These are phyloP conservation scores for Phytophthora melonis DNA, from an alignment of 352 stramenopile genomes.

Conservation along the genomic window DNA sequence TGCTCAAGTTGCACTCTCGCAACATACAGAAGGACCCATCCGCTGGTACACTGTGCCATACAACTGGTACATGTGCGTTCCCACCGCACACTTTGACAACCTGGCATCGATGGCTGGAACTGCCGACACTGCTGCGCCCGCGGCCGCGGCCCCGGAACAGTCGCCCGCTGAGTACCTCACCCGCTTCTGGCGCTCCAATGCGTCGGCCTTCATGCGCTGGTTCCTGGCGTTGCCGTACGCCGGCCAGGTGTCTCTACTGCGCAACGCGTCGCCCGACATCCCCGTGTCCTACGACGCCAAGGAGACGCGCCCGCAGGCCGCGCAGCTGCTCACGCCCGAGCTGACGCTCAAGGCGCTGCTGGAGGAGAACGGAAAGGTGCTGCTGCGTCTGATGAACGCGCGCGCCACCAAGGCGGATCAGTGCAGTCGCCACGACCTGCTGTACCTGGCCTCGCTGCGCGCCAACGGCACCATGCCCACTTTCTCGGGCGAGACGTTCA, in stretches of 20 bases:
- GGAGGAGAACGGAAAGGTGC: slow-evolving; percentile 82
- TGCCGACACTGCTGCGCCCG: neutral
- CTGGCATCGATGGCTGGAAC: slow-evolving; percentile 42
- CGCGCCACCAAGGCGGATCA: slow-evolving; percentile 73
- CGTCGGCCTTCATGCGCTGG: slow-evolving; percentile 86
- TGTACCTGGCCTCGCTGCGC: slow-evolving; percentile 75
- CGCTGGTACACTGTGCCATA: neutral
- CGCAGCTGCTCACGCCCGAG: slow-evolving; percentile 79
- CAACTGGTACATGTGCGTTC: neutral
- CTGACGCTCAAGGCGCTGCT: slow-evolving; percentile 77
- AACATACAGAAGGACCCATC: no score
- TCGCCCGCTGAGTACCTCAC: slow-evolving; percentile 63
- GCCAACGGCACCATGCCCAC: slow-evolving; percentile 77
- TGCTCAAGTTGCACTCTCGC: no score
- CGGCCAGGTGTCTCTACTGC: slow-evolving; percentile 77
- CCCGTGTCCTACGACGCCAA: slow-evolving; percentile 66
- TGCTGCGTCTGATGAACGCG: slow-evolving; percentile 81
- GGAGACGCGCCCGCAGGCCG: slow-evolving; percentile 52
- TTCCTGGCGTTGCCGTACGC: slow-evolving; percentile 82
- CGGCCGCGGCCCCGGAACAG: slow-evolving; percentile 29
- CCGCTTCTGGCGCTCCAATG: slow-evolving; percentile 81
- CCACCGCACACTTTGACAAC: slow-evolving; percentile 12
- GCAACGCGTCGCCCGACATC: slow-evolving; percentile 85
- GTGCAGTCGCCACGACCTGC: slow-evolving; percentile 78
- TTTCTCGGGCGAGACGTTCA: slow-evolving; percentile 87